A percentile compares a stretch with the other conserved stretches of the same genome.
Conservation (phyloP, 371 early-diverging fungal genomes). For the Chytridiales sp. region DNA sequence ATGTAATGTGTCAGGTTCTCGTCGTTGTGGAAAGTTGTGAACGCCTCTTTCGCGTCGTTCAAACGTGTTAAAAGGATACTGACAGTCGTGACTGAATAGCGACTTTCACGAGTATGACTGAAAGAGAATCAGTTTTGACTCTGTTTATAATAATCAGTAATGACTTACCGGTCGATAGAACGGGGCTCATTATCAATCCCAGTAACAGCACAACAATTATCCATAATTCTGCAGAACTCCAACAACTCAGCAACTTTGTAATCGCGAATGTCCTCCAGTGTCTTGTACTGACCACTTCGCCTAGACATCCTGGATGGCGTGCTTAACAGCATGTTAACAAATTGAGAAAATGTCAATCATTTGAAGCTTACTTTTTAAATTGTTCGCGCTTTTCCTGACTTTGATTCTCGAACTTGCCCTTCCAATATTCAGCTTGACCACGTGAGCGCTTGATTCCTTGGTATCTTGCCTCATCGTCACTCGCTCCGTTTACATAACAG, state of each 20-base stretch:
- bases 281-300: neutral
- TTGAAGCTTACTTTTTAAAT: constrained; percentile 1
- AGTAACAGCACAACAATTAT: constrained; percentile 12
- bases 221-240: constrained; percentile 4
- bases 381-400: constrained; percentile 2
- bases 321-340: neutral
- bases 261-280: neutral
- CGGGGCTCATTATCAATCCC: constrained; percentile 12
- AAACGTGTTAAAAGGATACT: neutral
- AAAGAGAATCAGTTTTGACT: neutral
- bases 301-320: neutral
- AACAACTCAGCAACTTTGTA: constrained; percentile 1
- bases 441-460: neutral
- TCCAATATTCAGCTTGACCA: constrained; percentile 1
- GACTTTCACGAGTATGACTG: neutral
- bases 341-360: neutral
- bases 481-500: neutral
- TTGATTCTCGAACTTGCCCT: neutral
- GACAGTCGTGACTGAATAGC: neutral
- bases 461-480: neutral
- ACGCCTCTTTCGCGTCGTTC: constrained; percentile 8
- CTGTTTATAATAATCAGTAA: neutral
- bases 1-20: neutral
- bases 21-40: neutral
- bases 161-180: constrained; percentile 8